Evolutionary conservation across 2,329 filamentous ascomycete genomes (phyloP).

Genomic region (Helotiales sp.): DNA sequence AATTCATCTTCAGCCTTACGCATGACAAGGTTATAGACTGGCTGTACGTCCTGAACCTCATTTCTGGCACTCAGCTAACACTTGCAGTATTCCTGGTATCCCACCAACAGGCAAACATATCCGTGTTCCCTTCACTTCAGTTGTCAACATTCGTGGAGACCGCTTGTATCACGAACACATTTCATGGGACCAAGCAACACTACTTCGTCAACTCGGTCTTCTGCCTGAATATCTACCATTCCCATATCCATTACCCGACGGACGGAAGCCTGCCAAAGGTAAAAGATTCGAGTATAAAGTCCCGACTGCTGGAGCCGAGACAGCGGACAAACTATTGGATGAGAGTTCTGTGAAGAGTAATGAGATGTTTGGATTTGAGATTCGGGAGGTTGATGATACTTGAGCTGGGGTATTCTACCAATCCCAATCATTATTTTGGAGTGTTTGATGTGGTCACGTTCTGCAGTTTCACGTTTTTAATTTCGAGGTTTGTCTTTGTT

Average conservation of each 20-base stretch:
- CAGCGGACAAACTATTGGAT: constrained; percentile 48
- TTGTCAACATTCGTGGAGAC: constrained; percentile 69
- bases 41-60: constrained; percentile 51
- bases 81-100: constrained; percentile 14
- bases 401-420: background rate
- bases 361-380: constrained; percentile 43
- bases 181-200: constrained; percentile 66
- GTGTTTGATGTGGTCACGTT: background rate
- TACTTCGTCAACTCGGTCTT: constrained; percentile 60
- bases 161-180: constrained; percentile 71
- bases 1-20: constrained; percentile 66
- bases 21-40: constrained; percentile 65
- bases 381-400: constrained; percentile 34
- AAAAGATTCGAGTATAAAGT: constrained; percentile 55
- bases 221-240: constrained; percentile 40
- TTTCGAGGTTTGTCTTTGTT: background rate
- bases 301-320: constrained; percentile 59
- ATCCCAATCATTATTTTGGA: background rate
- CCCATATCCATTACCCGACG: constrained; percentile 48
- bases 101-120: constrained; percentile 51
- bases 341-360: constrained; percentile 55
- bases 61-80: background rate
- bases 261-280: constrained; percentile 32
- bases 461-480: background rate
- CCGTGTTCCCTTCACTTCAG: constrained; percentile 61